These are phyloP conservation scores for Heterobasidion parviporum DNA, from an alignment of 1,284 basidiomycete species.

Conservation along the genomic window DNA sequence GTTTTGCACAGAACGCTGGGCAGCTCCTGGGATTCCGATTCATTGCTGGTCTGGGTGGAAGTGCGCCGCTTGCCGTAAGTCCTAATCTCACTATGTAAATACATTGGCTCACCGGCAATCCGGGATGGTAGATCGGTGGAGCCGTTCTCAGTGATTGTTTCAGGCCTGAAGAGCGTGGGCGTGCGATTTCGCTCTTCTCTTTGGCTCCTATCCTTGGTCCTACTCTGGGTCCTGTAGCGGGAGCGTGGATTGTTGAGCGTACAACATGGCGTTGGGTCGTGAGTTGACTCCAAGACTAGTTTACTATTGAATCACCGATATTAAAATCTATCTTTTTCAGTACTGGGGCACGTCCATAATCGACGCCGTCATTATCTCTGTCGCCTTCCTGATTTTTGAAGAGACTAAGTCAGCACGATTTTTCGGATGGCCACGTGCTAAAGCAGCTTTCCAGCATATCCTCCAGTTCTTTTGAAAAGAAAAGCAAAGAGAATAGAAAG, in stretches of 20 bases:
- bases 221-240: conserved; percentile 32
- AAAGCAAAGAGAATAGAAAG: conserved; percentile 32
- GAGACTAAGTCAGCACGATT: conserved; percentile 26
- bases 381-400: conserved; percentile 34
- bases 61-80: conserved; percentile 48
- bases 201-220: conserved; percentile 36
- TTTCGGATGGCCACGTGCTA: background rate
- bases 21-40: conserved; percentile 62
- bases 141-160: conserved; percentile 45
- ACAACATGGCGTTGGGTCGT: conserved; percentile 32
- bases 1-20: conserved; percentile 48
- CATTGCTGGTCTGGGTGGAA: conserved; percentile 56
- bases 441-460: conserved; percentile 24
- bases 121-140: conserved; percentile 20
- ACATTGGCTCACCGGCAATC: too few relatives aligned
- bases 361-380: conserved; percentile 24
- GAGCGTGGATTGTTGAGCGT: conserved; percentile 29
- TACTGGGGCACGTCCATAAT: conserved; percentile 33
- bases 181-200: conserved; percentile 39
- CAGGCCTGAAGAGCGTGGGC: conserved; percentile 34
- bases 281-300: conserved; percentile 3
- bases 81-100: too few relatives aligned
- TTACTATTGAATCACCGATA: background rate
- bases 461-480: conserved; percentile 34
- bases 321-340: conserved; percentile 7